Conservation (phyloP, 2,329 filamentous ascomycete genomes). For the Penicillium sp. region DNA sequence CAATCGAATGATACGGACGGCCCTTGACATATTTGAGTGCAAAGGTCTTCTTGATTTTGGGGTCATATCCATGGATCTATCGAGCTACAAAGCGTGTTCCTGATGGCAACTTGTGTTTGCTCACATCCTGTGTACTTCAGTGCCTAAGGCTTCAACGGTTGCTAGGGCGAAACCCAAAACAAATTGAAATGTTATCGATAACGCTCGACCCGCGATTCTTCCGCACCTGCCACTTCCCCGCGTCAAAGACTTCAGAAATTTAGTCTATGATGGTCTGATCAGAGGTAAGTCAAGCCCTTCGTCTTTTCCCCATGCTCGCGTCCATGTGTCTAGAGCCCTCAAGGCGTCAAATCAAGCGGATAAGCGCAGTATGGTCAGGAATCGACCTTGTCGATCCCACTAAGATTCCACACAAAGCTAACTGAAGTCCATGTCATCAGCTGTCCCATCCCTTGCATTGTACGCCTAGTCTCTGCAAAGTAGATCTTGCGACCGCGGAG, state of each 20-base stretch:
- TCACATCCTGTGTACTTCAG: too few species aligned
- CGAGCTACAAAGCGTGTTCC: too few species aligned
- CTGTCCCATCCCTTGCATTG: background rate
- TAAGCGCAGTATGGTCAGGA: background rate
- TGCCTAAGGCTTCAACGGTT: constrained; percentile 16
- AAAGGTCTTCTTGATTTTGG: too few species aligned
- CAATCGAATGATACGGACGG: too few species aligned
- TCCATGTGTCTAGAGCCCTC: background rate
- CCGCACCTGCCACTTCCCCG: constrained; percentile 4
- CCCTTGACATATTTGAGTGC: too few species aligned
- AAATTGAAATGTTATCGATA: constrained; percentile 25
- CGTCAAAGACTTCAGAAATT: background rate
- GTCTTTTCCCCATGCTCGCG: too few species aligned
- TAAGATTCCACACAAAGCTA: background rate
- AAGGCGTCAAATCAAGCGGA: background rate
- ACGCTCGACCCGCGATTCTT: constrained; percentile 12
- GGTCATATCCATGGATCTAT: too few species aligned
- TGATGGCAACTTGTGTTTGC: too few species aligned
- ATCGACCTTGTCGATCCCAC: background rate
- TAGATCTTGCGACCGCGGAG: background rate
- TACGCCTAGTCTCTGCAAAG: background rate
- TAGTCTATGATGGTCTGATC: background rate
- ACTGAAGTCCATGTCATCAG: background rate
- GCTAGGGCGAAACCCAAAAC: constrained; percentile 25
- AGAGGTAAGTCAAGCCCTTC: background rate